Conservation (phyloP, 2,329 filamentous ascomycete genomes). For the Ascochyta pisi region DNA sequence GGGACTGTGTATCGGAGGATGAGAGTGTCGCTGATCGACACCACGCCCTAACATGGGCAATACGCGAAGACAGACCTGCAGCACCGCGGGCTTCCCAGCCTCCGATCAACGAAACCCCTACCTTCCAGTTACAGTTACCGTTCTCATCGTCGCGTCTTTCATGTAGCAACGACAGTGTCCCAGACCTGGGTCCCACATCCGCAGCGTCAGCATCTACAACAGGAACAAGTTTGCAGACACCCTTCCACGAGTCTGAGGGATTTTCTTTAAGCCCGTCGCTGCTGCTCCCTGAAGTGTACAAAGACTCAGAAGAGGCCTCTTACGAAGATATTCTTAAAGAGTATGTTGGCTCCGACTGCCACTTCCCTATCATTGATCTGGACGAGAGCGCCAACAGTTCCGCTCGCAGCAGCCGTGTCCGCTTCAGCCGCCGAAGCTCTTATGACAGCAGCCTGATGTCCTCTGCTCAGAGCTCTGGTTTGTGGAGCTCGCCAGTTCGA, state of each 20-base stretch:
- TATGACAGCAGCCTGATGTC: conserved; percentile 64
- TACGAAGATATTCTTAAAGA: conserved; percentile 49
- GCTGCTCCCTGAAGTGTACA: conserved; percentile 45
- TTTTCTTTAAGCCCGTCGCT: conserved; percentile 51
- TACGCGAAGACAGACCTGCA: conserved; percentile 9
- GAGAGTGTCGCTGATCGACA: conserved; percentile 45
- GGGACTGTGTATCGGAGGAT: conserved; percentile 52
- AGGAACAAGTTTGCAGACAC: conserved; percentile 37
- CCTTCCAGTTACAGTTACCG: conserved; percentile 24
- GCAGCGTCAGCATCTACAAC: conserved; percentile 43
- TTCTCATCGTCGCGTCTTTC: conserved; percentile 40
- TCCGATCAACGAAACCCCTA: neutral
- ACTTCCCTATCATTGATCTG: conserved; percentile 55
- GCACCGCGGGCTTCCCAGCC: conserved; percentile 1
- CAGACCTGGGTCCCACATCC: conserved; percentile 46
- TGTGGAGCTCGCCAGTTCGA: conserved; percentile 44
- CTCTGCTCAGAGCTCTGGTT: conserved; percentile 38
- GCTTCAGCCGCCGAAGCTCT: conserved; percentile 63
- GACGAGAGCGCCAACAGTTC: conserved; percentile 50
- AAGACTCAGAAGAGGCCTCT: conserved; percentile 44
- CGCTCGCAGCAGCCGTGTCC: conserved; percentile 58
- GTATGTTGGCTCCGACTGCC: conserved; percentile 56
- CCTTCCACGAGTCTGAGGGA: conserved; percentile 35
- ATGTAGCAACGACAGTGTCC: conserved; percentile 36
- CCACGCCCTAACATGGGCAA: conserved; percentile 6